These are phyloP conservation scores for Pichia sp. DNA, from an alignment of 1,139 yeast species.

Conservation along the genomic window DNA sequence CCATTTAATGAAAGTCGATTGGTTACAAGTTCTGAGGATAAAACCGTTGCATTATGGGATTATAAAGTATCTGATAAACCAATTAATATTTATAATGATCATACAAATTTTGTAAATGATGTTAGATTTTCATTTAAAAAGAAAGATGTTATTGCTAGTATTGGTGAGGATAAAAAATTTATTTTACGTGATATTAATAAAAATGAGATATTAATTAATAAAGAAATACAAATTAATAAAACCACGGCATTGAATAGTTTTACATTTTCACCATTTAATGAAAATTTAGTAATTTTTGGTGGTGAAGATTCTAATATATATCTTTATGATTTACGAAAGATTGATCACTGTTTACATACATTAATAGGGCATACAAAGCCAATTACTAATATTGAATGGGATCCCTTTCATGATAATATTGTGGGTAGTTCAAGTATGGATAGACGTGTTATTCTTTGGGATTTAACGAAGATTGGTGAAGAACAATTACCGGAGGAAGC, in stretches of 20 bases:
- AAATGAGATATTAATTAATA: constrained; percentile 27
- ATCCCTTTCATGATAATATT: constrained; percentile 64
- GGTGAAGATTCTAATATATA: constrained; percentile 63
- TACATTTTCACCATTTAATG: constrained; percentile 58
- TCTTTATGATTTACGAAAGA: constrained; percentile 52
- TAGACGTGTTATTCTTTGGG: constrained; percentile 71
- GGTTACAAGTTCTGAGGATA: constrained; percentile 60
- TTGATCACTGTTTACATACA: constrained; percentile 46
- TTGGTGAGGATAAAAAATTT: constrained; percentile 56
- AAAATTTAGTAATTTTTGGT: constrained; percentile 58
- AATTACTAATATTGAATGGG: constrained; percentile 64
- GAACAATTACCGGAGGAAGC: constrained; percentile 76
- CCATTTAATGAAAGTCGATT: constrained; percentile 41
- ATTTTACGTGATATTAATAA: constrained; percentile 40
- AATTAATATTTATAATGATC: constrained; percentile 31
- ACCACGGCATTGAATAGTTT: constrained; percentile 51
- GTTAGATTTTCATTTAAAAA: constrained; percentile 61
- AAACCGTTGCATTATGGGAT: constrained; percentile 55
- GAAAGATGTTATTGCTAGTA: constrained; percentile 53
- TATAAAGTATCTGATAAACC: constrained; percentile 29
- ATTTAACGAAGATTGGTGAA: constrained; percentile 62
- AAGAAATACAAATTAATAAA: constrained; percentile 16
- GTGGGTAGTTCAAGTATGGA: constrained; percentile 69
- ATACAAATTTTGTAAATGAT: constrained; percentile 62
- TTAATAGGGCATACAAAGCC: constrained; percentile 76